Conservation (phyloP, 176 grass and related monocot genomes). For the Otatea glauca region DNA sequence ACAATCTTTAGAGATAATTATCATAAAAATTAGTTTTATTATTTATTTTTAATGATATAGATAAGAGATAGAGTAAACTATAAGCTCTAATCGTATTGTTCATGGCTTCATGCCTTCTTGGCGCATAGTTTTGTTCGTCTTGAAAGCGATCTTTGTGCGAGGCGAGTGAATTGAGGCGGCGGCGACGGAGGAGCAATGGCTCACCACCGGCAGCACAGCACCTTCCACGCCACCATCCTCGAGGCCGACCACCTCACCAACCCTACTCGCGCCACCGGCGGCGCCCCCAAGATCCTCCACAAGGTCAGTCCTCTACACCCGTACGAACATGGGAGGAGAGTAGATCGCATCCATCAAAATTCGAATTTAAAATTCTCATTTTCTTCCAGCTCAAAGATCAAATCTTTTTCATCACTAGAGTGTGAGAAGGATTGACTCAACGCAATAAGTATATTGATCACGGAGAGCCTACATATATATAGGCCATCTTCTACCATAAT, state of each 20-base stretch:
- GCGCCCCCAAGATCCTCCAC: slow-evolving; percentile 64
- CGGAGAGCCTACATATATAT: too few species aligned
- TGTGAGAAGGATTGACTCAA: too few species aligned
- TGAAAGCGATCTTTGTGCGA: not conserved
- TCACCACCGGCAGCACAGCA: slow-evolving; percentile 68
- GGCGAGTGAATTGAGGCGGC: not conserved
- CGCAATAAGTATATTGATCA: too few species aligned
- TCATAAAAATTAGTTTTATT: too few species aligned
- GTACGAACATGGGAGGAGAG: not conserved
- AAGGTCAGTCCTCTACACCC: slow-evolving; percentile 42
- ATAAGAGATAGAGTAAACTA: too few species aligned
- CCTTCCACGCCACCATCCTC: slow-evolving; percentile 65
- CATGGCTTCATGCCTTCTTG: not conserved
- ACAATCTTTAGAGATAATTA: too few species aligned
- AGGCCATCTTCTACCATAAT: too few species aligned
- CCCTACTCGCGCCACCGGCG: slow-evolving; percentile 45
- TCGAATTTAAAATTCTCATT: not conserved
- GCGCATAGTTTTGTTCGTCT: not conserved
- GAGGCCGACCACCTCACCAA: slow-evolving; percentile 59
- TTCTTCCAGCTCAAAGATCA: not conserved
- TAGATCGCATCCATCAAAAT: not conserved
- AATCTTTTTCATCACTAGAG: not conserved
- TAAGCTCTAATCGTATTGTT: too few species aligned
- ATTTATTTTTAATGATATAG: too few species aligned
- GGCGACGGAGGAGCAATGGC: slow-evolving; percentile 47